Evolutionary conservation across 1,284 basidiomycete species (phyloP), one percentile per base, ranked within the genome.

Genomic region (Trichosporon inkin): DNA sequence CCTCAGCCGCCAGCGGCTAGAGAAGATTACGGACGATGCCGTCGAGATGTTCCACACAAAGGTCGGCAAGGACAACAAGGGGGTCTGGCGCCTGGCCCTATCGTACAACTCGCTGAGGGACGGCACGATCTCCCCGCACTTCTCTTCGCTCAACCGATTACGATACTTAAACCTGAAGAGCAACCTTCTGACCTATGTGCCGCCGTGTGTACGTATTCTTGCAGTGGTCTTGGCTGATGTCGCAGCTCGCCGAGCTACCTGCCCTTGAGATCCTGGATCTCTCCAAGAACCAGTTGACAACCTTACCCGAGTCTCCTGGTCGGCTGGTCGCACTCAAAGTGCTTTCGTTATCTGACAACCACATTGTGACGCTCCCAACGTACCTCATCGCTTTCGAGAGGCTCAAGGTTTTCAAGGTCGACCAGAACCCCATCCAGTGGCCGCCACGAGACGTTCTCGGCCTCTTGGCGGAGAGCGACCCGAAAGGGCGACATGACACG

Each of bases 201-300:
- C 95, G 10, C 84, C 87, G 63, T 89, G 92, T 58, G 92, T 95
- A 74, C 71, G 90, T 84, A 19, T 20, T 51, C 35, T 39, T 28
- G 19, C 3, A 28, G 24, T 14, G 22, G 19, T 20, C 19, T 17
- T n/a, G n/a, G 41, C 47, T 47, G 28, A 44, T 61, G 24, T 49
- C 10, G 8, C 68, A 96, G 92, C 82, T 97, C 56, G 90, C 89
- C 56, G 80, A 86, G 20, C 87, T 99, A 80, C 86, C 89, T 6
- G 87, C 88, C 4, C 82, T 99, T 63, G 94, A 99, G 78, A 96
- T 95, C 60, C 81, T 99, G 62, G 95, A 99, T 77, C 84, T 99
- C 53, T 93, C 91, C 67, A 87, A 91, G 66, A 99, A 99, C 80
- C 92, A 88, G 79, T 86, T 99, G 71, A 86, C 85, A 70, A 80